phyloP scores from a whole-genome alignment of 331 rosid genomes.

The Pyracantha coccinea region DNA sequence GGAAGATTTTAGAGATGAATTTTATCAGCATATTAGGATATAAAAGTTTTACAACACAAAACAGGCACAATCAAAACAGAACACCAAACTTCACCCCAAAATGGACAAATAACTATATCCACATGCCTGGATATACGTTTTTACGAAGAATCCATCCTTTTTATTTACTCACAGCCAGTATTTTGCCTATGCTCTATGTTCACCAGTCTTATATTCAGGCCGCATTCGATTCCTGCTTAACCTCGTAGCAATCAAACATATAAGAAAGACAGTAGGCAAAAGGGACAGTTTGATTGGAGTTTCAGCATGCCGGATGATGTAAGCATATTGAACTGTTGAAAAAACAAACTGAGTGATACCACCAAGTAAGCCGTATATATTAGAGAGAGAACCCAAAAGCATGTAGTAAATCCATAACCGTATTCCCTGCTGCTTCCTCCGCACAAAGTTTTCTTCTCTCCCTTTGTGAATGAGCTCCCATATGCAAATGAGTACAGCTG shows the following conservation, averaged over 20 bases:
- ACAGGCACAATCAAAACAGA: no score
- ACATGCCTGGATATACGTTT: no score
- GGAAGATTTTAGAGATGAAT: no score
- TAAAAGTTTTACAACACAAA: no score
- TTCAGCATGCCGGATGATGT: neutral
- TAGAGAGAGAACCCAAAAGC: neutral
- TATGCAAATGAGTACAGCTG: neutral
- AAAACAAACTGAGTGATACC: neutral
- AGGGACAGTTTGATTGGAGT: neutral
- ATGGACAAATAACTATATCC: no score
- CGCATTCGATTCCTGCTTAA: neutral
- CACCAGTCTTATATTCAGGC: neutral
- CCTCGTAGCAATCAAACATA: neutral
- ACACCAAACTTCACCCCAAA: no score
- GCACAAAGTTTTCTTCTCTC: neutral
- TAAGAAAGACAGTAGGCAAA: neutral
- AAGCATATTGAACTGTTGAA: neutral
- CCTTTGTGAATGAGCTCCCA: neutral
- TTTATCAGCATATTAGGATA: no score
- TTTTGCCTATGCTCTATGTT: neutral
- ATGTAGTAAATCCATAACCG: neutral
- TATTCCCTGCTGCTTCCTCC: neutral
- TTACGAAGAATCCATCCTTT: no score
- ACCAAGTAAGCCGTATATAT: neutral
- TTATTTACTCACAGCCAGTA: neutral